These are phyloP conservation scores for Pythium oligandrum DNA, from an alignment of 352 stramenopile species.

Conservation along the genomic window DNA sequence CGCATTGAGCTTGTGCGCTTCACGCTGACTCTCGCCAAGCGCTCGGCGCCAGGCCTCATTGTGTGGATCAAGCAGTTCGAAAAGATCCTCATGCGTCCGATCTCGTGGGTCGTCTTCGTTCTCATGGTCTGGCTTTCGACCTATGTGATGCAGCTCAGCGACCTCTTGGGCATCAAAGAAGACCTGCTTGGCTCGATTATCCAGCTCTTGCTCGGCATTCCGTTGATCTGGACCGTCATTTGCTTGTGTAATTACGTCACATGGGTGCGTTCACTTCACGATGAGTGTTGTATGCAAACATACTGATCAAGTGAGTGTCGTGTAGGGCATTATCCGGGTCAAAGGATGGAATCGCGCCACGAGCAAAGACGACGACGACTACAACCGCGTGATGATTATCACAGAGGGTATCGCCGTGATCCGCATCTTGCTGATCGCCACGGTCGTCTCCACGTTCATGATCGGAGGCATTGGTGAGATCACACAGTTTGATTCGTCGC, in stretches of 20 bases:
- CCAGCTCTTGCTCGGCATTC: constrained; percentile 56
- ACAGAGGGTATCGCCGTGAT: constrained; percentile 83
- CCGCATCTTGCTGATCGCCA: constrained; percentile 74
- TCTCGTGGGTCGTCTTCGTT: constrained; percentile 83
- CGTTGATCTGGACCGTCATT: constrained; percentile 80
- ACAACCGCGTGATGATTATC: constrained; percentile 84
- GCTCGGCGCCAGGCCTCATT: constrained; percentile 46
- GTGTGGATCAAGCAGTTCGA: constrained; percentile 85
- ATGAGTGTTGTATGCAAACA: not conserved
- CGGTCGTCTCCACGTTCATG: constrained; percentile 83
- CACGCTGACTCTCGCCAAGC: constrained; percentile 57
- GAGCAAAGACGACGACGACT: constrained; percentile 76
- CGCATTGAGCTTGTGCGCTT: constrained; percentile 76
- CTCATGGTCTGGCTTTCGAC: constrained; percentile 61
- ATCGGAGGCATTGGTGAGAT: constrained; percentile 76
- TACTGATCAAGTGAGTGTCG: no score
- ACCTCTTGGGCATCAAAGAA: constrained; percentile 34
- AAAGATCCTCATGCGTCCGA: constrained; percentile 64
- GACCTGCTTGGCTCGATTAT: constrained; percentile 47
- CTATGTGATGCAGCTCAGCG: constrained; percentile 60
- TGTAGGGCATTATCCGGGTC: constrained; percentile 66
- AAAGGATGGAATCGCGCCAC: constrained; percentile 75
- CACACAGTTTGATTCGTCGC: constrained; percentile 73
- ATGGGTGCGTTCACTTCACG: constrained; percentile 32
- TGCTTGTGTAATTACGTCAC: constrained; percentile 79